Base-by-base conservation (phyloP, 306 rosid genomes). In the Cicer judaicum region DNA sequence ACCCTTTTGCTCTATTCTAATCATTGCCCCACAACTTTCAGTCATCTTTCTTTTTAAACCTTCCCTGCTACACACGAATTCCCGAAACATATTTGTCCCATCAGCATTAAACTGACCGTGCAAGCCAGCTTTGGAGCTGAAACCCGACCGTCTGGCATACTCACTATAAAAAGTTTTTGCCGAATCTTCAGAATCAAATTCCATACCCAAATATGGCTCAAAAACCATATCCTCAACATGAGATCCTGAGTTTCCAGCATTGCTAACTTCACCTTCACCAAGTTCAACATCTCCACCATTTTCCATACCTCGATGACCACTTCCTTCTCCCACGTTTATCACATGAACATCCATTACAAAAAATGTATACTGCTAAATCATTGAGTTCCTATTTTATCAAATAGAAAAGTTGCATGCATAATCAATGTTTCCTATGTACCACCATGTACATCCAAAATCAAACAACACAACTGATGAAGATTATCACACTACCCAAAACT, bases 151-250 rank as follows among this genome's bases (percentile, higher is more conserved):
- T 75, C 88, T 87, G 62, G 96, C 97, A 85, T 91, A 93, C 48
- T 91, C 97, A 34, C 55, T 56, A 70, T 88, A 93, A 72, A 84
- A 93, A 57, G 65, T 73, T 83, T 84, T 88, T 4, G 97, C 97
- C 56, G 83, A 85, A 29, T 89, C 93, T 79, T 91, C 93, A 2
- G 96, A 84, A 73, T 83, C 96, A 75, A 93, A 93, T 49, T 84
- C 92, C 98, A 89, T 81, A 66, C 97, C 96, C 63, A 93, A 84
- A 67, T 73, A 77, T 10, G 97, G 98, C 80, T 88, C 96, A 1
- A 64, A 29, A 66, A 79, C 42, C 39, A 80, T 65, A 76, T 72
- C 87, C 62, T 80, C 90, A 71, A 62, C 87, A 44, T 67, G 85
- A 61, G 83, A 79, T 43, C 72, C 57, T 4, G 88, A 75, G 77